These are phyloP conservation scores for Wickerhamomyces kurtzmanii DNA, from an alignment of 805 yeast genomes.

Conservation along the genomic window DNA sequence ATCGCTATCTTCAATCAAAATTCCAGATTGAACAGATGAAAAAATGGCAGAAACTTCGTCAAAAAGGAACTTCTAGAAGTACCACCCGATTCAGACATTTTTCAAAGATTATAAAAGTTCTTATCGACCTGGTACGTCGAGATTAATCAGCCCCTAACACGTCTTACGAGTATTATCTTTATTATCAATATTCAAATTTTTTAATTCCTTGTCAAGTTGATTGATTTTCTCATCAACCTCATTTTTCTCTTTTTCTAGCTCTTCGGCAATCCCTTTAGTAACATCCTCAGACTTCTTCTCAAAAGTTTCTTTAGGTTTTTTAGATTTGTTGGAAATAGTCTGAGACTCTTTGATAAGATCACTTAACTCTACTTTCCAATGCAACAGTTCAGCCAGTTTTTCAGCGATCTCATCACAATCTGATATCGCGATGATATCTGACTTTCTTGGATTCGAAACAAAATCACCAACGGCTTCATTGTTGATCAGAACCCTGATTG, in stretches of 20 bases:
- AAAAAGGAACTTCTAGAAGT: no score
- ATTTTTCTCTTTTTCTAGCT: constrained; percentile 9
- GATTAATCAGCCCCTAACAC: no score
- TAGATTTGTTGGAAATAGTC: constrained; percentile 5
- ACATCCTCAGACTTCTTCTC: constrained; percentile 17
- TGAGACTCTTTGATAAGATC: constrained; percentile 21
- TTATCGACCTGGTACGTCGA: no score
- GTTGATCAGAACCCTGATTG: constrained; percentile 61
- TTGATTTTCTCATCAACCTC: no score
- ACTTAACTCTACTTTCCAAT: constrained; percentile 54
- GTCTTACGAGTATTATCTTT: no score
- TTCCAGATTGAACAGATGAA: no score
- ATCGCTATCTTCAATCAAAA: no score
- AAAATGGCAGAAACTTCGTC: no score
- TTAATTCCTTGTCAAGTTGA: no score
- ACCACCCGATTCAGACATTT: no score
- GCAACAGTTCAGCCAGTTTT: constrained; percentile 40
- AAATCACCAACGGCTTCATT: constrained; percentile 74
- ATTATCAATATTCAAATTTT: no score
- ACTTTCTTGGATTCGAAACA: constrained; percentile 34
- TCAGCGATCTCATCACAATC: constrained; percentile 61
- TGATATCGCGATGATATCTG: constrained; percentile 52
- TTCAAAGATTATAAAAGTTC: no score
- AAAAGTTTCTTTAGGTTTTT: constrained; percentile 6
- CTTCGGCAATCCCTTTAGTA: constrained; percentile 15